Evolutionary conservation across 352 stramenopile genomes (phyloP).

Genomic region (Achlya hypogyna): DNA sequence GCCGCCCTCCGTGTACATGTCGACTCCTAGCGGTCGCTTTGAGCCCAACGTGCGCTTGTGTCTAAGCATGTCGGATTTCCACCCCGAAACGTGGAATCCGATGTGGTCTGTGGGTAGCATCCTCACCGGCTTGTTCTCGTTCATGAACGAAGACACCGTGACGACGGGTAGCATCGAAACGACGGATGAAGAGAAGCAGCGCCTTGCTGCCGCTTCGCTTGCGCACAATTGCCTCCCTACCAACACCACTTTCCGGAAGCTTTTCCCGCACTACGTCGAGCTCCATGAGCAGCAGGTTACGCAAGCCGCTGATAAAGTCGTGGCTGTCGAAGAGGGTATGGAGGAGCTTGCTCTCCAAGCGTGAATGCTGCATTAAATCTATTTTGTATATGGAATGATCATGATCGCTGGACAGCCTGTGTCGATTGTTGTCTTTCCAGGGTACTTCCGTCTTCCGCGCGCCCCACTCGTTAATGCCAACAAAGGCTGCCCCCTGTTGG

Average conservation of each 20-base stretch:
- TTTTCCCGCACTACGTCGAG: conserved; percentile 85
- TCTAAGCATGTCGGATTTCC: conserved; percentile 94
- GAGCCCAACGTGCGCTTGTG: conserved; percentile 91
- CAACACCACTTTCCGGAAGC: conserved; percentile 74
- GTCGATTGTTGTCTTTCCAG: not conserved
- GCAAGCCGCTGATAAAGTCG: not conserved
- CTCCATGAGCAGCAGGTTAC: conserved; percentile 46
- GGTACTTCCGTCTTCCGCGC: no score
- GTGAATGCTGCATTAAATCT: not conserved
- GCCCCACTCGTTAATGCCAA: no score
- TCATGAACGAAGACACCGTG: conserved; percentile 72
- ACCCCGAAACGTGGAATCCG: conserved; percentile 95
- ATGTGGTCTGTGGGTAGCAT: conserved; percentile 95
- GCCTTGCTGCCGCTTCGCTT: conserved; percentile 52
- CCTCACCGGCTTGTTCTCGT: conserved; percentile 92
- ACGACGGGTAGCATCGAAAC: conserved; percentile 87
- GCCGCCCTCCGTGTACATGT: conserved; percentile 91
- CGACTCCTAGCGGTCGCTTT: conserved; percentile 92
- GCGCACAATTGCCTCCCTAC: conserved; percentile 61
- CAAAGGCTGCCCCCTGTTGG: no score
- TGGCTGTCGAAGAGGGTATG: not conserved
- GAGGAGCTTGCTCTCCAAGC: not conserved
- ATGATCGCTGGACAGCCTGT: no score
- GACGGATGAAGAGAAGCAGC: conserved; percentile 49
- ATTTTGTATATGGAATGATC: not conserved